phyloP scores from a whole-genome alignment of 2,329 filamentous ascomycete species.

The Talaromyces sp. region DNA sequence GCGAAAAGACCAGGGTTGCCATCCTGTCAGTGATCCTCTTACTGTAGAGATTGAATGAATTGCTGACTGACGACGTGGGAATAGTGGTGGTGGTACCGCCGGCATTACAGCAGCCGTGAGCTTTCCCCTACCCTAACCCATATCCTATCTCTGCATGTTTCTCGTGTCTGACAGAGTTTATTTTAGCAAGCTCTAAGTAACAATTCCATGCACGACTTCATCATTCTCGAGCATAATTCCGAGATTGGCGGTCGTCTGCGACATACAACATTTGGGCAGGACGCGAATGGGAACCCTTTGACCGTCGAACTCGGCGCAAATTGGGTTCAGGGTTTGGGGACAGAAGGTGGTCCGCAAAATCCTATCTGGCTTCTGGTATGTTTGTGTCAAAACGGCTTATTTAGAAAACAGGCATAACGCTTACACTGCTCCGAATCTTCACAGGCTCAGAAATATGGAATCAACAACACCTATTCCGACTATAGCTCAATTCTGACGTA shows the following conservation, averaged over 20 bases:
- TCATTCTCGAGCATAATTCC: constrained; percentile 60
- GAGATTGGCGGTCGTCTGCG: constrained; percentile 58
- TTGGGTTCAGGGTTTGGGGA: constrained; percentile 50
- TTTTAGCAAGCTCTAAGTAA: constrained; percentile 55
- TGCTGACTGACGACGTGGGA: not conserved
- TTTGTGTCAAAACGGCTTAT: not conserved
- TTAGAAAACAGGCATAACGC: not conserved
- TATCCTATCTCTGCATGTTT: too few species aligned
- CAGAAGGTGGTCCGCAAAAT: constrained; percentile 46
- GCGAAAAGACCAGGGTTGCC: constrained; percentile 30
- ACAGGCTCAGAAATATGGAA: constrained; percentile 52
- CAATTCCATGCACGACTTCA: constrained; percentile 57
- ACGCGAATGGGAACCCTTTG: constrained; percentile 49
- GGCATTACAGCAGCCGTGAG: constrained; percentile 58
- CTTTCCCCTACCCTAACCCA: not conserved
- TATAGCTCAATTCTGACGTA: constrained; percentile 57
- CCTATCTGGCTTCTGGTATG: constrained; percentile 52
- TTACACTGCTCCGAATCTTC: constrained; percentile 14
- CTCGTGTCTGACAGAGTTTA: constrained; percentile 4
- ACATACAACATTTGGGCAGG: constrained; percentile 54
- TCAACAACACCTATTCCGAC: constrained; percentile 55
- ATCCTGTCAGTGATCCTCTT: constrained; percentile 26
- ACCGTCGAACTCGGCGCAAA: constrained; percentile 63
- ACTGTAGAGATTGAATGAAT: too few species aligned
- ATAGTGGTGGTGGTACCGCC: constrained; percentile 54